phyloP scores from a whole-genome alignment of 257 asterid species.

The Solanum raphanifolium region DNA sequence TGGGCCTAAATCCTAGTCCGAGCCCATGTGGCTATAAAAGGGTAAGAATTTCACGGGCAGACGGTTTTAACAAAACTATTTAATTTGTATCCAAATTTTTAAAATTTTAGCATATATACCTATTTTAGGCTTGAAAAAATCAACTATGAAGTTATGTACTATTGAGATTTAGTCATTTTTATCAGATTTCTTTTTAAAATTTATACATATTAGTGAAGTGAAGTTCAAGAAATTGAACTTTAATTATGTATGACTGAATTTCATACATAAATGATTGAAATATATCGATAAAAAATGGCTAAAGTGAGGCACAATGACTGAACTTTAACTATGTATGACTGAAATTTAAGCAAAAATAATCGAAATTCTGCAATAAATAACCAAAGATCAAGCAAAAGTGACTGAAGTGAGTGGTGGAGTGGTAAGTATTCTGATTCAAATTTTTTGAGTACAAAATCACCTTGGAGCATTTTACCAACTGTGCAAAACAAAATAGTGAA shows the following conservation, averaged over 20 bases:
- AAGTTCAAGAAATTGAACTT: neutral
- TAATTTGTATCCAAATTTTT: neutral
- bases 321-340: too few species aligned
- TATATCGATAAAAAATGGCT: too few species aligned
- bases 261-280: too few species aligned
- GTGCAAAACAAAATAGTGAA: too few species aligned
- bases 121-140: neutral
- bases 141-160: neutral
- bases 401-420: neutral
- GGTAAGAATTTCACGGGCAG: neutral
- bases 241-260: too few species aligned
- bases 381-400: too few species aligned
- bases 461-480: too few species aligned
- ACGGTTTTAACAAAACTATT: neutral
- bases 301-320: too few species aligned
- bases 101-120: neutral
- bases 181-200: neutral
- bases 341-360: too few species aligned
- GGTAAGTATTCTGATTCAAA: accelerated
- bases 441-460: accelerated
- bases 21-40: neutral
- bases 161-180: neutral
- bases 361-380: too few species aligned
- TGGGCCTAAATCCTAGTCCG: neutral
- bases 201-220: neutral